phyloP scores from a whole-genome alignment of 2,329 filamentous ascomycete genomes.

The Ceratocystis huliohia region DNA sequence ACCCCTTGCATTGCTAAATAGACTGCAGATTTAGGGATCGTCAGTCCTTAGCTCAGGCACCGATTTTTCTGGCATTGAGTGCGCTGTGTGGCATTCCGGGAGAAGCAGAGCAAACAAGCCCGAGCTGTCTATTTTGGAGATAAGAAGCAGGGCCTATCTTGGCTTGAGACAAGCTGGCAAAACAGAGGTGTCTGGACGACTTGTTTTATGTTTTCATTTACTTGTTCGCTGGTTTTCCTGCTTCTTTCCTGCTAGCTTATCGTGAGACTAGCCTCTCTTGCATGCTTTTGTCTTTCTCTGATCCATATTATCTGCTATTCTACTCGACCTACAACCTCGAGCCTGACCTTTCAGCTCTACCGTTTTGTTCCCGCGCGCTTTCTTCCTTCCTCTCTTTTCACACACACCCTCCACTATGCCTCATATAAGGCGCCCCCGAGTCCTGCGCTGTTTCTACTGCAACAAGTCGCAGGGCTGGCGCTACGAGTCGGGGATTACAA shows the following conservation, averaged over 20 bases:
- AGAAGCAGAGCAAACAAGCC: not conserved
- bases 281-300: not conserved
- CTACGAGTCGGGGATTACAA: slow-evolving; percentile 44
- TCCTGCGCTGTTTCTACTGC: slow-evolving; percentile 72
- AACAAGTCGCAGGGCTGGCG: slow-evolving; percentile 50
- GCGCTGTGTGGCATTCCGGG: not conserved
- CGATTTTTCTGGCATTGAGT: slow-evolving; percentile 5
- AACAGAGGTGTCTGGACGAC: not conserved
- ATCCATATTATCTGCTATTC: not conserved
- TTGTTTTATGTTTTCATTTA: not conserved
- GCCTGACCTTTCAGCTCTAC: not conserved
- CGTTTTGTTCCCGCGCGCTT: not conserved
- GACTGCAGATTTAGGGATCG: slow-evolving; percentile 6
- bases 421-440: slow-evolving; percentile 31
- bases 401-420: slow-evolving; percentile 29
- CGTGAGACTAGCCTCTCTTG: not conserved
- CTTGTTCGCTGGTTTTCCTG: not conserved
- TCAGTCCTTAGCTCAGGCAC: slow-evolving; percentile 1
- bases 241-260: not conserved
- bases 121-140: not conserved
- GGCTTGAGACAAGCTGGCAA: not conserved
- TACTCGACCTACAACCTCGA: not conserved
- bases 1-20: slow-evolving; percentile 6
- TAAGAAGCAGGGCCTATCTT: too few relatives aligned
- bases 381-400: not conserved